Evolutionary conservation across 2,329 filamentous ascomycete species (phyloP).

Genomic region (Microcyclospora tardicrescens): DNA sequence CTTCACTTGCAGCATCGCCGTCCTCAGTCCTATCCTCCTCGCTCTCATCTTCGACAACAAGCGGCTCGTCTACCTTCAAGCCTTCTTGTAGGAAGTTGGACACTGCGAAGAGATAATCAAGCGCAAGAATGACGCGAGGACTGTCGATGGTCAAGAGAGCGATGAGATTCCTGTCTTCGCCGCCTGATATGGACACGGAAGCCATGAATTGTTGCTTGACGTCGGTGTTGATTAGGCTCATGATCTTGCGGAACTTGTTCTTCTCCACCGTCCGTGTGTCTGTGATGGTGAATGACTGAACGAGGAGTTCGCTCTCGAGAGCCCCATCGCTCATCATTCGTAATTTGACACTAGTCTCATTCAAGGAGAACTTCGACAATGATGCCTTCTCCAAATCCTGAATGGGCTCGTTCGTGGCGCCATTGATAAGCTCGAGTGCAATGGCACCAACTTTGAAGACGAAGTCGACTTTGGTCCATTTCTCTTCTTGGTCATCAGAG

Average conservation of each 20-base stretch:
- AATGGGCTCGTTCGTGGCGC: conserved; percentile 63
- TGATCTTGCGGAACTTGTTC: conserved; percentile 96
- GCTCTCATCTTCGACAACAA: conserved; percentile 50
- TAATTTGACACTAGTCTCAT: conserved; percentile 82
- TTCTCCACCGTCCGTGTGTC: conserved; percentile 80
- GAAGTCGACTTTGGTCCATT: conserved; percentile 88
- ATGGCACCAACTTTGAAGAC: conserved; percentile 81
- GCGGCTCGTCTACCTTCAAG: conserved; percentile 39
- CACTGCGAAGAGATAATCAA: conserved; percentile 89
- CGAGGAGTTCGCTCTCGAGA: conserved; percentile 81
- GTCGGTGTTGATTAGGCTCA: conserved; percentile 89
- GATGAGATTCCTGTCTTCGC: conserved; percentile 67
- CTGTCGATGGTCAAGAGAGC: conserved; percentile 91
- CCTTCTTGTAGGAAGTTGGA: conserved; percentile 70
- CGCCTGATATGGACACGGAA: conserved; percentile 81
- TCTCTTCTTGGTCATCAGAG: conserved; percentile 43
- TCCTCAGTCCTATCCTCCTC: conserved; percentile 37
- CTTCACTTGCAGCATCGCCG: conserved; percentile 34
- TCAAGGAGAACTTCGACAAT: conserved; percentile 84
- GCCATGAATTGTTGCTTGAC: conserved; percentile 96
- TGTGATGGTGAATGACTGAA: conserved; percentile 87
- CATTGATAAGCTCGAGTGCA: conserved; percentile 74
- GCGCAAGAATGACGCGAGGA: conserved; percentile 81
- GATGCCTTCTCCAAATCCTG: conserved; percentile 65
- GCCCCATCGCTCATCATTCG: conserved; percentile 87